These are phyloP conservation scores for Sungouiozyma intestinalis DNA, from an alignment of 805 yeast genomes.

Conservation along the genomic window DNA sequence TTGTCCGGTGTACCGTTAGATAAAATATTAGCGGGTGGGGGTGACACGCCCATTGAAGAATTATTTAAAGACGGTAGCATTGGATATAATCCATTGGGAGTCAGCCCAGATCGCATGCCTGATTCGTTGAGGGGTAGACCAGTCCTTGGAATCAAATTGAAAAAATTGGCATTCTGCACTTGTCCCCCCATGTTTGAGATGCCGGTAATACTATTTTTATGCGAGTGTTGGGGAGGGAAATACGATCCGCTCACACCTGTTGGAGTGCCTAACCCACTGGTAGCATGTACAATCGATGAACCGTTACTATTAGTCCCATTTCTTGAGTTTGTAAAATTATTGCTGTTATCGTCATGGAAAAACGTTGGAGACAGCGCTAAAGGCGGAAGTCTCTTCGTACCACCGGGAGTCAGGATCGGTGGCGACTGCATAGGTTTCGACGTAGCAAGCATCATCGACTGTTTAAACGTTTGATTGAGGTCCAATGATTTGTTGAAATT, in stretches of 20 bases:
- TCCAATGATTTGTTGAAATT: not conserved
- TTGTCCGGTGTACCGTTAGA: not conserved
- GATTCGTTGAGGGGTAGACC: constrained; percentile 75
- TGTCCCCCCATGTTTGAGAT: not conserved
- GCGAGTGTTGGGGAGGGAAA: not conserved
- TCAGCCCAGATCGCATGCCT: constrained; percentile 56
- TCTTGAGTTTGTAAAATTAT: not conserved
- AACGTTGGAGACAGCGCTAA: constrained; percentile 8
- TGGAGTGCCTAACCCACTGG: not conserved
- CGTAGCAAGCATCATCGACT: not conserved
- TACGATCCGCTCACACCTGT: not conserved
- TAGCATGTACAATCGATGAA: not conserved
- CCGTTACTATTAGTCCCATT: not conserved
- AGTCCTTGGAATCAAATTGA: constrained; percentile 27
- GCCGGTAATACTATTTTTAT: not conserved
- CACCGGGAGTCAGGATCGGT: constrained; percentile 47
- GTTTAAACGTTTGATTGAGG: not conserved
- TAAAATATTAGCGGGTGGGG: not conserved
- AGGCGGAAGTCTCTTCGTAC: constrained; percentile 44
- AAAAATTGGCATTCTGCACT: not conserved
- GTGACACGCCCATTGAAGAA: not conserved
- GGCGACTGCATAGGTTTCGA: constrained; percentile 22
- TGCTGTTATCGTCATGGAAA: constrained; percentile 3
- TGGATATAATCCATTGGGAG: constrained; percentile 41
- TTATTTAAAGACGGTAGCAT: constrained; percentile 10